Evolutionary conservation across 768 basidiomycete species (phyloP).

Genomic region (Saitozyma sp.): DNA sequence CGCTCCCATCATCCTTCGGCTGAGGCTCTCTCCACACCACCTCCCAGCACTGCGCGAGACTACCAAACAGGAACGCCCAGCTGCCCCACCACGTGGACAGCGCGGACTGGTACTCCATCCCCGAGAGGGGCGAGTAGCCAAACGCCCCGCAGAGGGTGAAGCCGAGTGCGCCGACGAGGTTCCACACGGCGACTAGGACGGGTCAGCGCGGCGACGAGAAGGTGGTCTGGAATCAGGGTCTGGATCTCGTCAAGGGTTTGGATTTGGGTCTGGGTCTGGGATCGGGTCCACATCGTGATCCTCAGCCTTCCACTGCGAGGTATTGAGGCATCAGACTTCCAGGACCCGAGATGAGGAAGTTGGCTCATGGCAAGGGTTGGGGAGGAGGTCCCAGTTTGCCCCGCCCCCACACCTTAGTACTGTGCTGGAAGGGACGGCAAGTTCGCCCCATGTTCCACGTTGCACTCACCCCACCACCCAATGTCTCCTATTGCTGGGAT

Average conservation of each 20-base stretch:
- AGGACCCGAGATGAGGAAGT: no score
- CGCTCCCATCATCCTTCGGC: no score
- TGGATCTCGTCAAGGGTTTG: background rate
- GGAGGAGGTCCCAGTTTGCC: no score
- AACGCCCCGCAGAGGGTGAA: constrained; percentile 64
- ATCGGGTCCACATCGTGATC: no score
- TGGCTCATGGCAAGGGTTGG: no score
- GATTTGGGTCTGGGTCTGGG: background rate
- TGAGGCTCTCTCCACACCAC: constrained; percentile 31
- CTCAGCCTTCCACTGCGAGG: no score
- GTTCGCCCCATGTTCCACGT: no score
- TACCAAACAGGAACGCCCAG: constrained; percentile 67
- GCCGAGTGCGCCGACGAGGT: constrained; percentile 62
- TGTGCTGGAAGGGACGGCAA: constrained; percentile 29
- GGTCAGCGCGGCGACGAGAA: background rate
- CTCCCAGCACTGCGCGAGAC: constrained; percentile 62
- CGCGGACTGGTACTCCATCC: constrained; percentile 60
- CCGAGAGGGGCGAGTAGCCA: constrained; percentile 55
- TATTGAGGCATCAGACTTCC: no score
- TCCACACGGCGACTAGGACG: constrained; percentile 58
- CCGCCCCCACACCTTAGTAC: no score
- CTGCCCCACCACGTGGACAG: constrained; percentile 60
- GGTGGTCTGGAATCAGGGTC: background rate
- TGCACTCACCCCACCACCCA: constrained; percentile 61
- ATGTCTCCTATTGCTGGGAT: constrained; percentile 56